These are phyloP conservation scores for Phycomyces blakesleeanus DNA, from an alignment of 192 early-diverging fungal genomes.

Conservation along the genomic window DNA sequence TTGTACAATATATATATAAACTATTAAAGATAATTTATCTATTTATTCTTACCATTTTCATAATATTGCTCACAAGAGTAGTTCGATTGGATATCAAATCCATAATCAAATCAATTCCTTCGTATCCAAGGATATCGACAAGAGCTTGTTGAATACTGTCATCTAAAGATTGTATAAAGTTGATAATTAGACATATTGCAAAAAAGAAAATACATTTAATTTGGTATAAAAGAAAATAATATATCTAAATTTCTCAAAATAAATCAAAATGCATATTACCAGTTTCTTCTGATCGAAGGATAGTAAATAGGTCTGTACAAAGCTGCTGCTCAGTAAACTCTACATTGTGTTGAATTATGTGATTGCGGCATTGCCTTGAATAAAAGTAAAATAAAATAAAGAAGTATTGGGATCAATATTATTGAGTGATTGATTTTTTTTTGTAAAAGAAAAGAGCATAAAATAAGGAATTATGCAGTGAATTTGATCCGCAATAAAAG, in stretches of 20 bases:
- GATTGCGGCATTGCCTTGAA: slow-evolving; percentile 49
- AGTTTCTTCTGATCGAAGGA: slow-evolving; percentile 53
- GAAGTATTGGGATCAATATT: slow-evolving; percentile 2
- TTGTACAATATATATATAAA: background rate
- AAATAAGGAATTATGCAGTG: no score
- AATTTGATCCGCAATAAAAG: no score
- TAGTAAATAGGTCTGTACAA: slow-evolving; percentile 67
- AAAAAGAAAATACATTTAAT: no score
- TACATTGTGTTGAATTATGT: slow-evolving; percentile 40
- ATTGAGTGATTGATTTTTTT: background rate
- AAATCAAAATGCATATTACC: no score
- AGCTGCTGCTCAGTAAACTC: slow-evolving; percentile 50
- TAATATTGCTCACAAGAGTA: slow-evolving; percentile 61
- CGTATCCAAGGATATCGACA: slow-evolving; percentile 71
- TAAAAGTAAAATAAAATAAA: no score
- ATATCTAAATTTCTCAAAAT: no score
- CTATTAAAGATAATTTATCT: background rate
- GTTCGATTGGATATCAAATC: slow-evolving; percentile 53
- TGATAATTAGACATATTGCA: no score
- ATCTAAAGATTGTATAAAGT: slow-evolving; percentile 25
- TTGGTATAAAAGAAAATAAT: no score
- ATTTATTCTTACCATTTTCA: slow-evolving; percentile 37
- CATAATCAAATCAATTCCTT: slow-evolving; percentile 66
- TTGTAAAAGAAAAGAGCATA: no score
- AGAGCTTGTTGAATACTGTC: slow-evolving; percentile 65